Evolutionary conservation across 1,284 basidiomycete genomes (phyloP), one percentile per base, ranked within the genome.

Genomic region (Boletus sp.): DNA sequence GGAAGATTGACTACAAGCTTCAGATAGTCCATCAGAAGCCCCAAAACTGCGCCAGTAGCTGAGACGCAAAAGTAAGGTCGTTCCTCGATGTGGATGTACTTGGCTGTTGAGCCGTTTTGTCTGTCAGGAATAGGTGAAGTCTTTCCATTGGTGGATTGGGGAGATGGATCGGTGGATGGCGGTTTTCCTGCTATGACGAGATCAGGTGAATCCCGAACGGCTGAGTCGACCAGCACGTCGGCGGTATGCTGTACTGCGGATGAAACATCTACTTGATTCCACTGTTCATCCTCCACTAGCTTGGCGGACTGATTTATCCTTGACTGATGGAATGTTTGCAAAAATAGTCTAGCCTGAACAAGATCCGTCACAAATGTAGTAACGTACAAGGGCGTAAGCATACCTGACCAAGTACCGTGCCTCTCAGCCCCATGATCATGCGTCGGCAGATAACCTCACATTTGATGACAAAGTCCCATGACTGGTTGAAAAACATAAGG

Each of bases 341-440:
- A 78, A 79, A 96, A 99, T 4, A 84, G 78, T 74, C 96, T 96
- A 9, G 94, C 93, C 87, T 96, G 46, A 49, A 62, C 43, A 33
- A 35, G 21, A 33, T 23, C 40, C 11, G 35, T 56, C 53, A 50
- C 23, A n/a, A 28, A 28, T 30, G 21, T 16, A 33, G 31, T 43
- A 25, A 55, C 49, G 37, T 33, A 46, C 30, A 59, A 28, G 27
- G 52, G 25, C 49, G 55, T 50, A 48, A 65, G 64, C 65, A 9
- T 57, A 90, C 91, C 81, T 95, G 94, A 55, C 87, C 83, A 43
- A 94, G 87, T 48, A 94, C 83, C 2, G 88, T 90, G 8, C 94
- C 94, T 55, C 96, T 81, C 30, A 99, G 78, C 7, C 93, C 91
- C 51, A 97, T 93, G 62, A 98, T 94, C 93, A 98, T 97, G 63